Evolutionary conservation across 179 eudicot genomes (phyloP), one percentile per base, ranked within the genome.

Genomic region (Silene vulgaris): DNA sequence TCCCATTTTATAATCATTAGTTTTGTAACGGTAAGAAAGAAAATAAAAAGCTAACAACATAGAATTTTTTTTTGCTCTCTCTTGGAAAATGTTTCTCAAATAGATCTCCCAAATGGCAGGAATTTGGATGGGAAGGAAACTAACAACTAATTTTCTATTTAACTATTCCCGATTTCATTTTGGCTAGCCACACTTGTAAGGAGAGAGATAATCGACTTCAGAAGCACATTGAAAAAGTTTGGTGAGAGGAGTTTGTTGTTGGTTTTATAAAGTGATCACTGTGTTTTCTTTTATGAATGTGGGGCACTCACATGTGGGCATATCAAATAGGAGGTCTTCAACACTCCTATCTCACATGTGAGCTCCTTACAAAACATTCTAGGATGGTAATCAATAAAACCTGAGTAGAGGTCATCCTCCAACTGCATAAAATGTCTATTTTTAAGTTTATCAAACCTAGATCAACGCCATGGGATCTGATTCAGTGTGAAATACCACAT

Each of bases 121-220:
- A 71, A 52, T 5, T 70, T 8, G 43, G 21, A 71, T 71, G 74
- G 40, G 23, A 69, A 19, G 6, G 56, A n/a, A 40, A n/a, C 73
- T 45, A 65, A 30, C 21, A 65, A 5, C 20, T n/a, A 12, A 4
- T 3, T 43, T 21, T 45, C 57, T 20, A 8, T 13, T 21, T 45
- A 8, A 8, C 11, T 52, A n/a, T 4, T 17, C 30, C 5, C 16
- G 48, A 50, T 71, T 52, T 23, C 14, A 45, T 26, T 28, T 50
- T 52, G 0, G 13, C 14, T 26, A 11, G 21, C 43, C 6, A 50
- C 59, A 54, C 19, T 54, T n/a, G 17, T 16, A 12, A 54, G 60
- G 19, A 54, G 60, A 8, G 60, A 14, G 19, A 54, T 16, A 54
- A 54, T 54, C 19, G 1, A 54, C 60, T n/a, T 3, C 60, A 54